Conservation (phyloP, 805 yeast species). For the Starmera caribaea region DNA sequence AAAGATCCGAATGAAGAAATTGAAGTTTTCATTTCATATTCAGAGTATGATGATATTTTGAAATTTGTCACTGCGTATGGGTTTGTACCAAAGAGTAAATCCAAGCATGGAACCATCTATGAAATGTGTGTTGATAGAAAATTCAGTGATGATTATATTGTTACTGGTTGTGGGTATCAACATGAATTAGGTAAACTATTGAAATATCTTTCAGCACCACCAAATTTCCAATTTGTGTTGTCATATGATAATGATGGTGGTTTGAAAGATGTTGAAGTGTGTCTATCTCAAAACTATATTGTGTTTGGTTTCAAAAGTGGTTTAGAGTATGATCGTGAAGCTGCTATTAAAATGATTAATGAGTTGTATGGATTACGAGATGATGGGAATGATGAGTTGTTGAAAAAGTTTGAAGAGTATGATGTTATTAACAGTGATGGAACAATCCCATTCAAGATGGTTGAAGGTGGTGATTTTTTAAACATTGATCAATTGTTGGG, state of each 20-base stretch:
- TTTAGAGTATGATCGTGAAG: slow-evolving; percentile 9
- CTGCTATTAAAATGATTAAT: slow-evolving; percentile 12
- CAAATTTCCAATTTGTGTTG: slow-evolving; percentile 29
- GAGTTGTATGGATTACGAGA: slow-evolving; percentile 9
- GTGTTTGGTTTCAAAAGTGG: slow-evolving; percentile 22
- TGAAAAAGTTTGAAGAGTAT: slow-evolving; percentile 4
- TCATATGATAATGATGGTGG: slow-evolving; percentile 12
- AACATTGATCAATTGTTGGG: slow-evolving; percentile 7
- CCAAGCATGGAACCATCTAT: slow-evolving; percentile 12
- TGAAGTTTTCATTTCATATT: slow-evolving; percentile 37
- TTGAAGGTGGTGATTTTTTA: slow-evolving; percentile 4
- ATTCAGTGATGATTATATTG: slow-evolving; percentile 3
- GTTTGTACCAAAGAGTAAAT: slow-evolving; percentile 28
- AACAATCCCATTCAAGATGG: background rate
- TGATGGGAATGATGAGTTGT: slow-evolving; percentile 9
- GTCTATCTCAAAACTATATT: slow-evolving; percentile 22
- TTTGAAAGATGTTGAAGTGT: slow-evolving; percentile 15
- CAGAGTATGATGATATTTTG: slow-evolving; percentile 32
- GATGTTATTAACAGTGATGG: background rate
- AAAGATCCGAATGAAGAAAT: slow-evolving; percentile 3
- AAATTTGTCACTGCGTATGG: slow-evolving; percentile 35
- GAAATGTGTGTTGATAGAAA: slow-evolving; percentile 25
- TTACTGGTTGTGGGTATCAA: slow-evolving; percentile 4
- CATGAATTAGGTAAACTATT: slow-evolving; percentile 19
- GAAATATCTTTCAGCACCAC: slow-evolving; percentile 28